These are phyloP conservation scores for Phytophthora lateralis DNA, from an alignment of 352 stramenopile genomes.

Conservation along the genomic window DNA sequence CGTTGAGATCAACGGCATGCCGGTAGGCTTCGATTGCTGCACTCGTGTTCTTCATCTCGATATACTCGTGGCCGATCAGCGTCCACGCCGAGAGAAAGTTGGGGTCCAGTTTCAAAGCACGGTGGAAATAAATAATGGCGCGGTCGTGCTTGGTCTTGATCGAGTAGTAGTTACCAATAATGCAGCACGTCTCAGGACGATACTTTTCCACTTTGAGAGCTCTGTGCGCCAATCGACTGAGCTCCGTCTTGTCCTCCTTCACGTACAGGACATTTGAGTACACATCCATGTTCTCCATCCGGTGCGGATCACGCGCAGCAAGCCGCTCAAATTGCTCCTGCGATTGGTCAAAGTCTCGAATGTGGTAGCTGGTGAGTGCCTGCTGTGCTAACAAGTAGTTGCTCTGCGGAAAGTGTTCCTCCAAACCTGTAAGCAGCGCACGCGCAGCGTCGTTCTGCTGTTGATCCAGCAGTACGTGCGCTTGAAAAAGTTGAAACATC, in stretches of 20 bases:
- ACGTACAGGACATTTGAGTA: constrained; percentile 90
- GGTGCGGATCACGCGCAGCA: constrained; percentile 64
- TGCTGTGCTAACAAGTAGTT: constrained; percentile 81
- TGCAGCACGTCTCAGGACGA: constrained; percentile 97
- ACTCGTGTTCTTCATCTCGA: constrained; percentile 98
- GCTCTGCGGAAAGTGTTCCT: constrained; percentile 63
- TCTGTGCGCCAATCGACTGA: constrained; percentile 90
- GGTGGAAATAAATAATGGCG: constrained; percentile 97
- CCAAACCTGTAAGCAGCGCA: constrained; percentile 55
- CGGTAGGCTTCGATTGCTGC: constrained; percentile 97
- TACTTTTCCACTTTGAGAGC: constrained; percentile 97
- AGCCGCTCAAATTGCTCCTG: constrained; percentile 80
- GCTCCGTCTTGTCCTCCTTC: constrained; percentile 85
- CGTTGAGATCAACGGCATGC: constrained; percentile 92
- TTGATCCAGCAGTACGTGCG: constrained; percentile 76
- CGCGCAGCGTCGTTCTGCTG: constrained; percentile 76
- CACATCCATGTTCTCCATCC: constrained; percentile 84
- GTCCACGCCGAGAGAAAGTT: constrained; percentile 97
- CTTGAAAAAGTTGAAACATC: constrained; percentile 89
- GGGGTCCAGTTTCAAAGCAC: constrained; percentile 94
- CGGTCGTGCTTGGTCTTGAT: constrained; percentile 95
- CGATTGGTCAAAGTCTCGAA: constrained; percentile 81
- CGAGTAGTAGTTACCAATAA: constrained; percentile 93
- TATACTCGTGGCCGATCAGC: constrained; percentile 98
- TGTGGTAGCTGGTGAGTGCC: constrained; percentile 81